Base-by-base conservation (phyloP, 805 yeast genomes). In the Candida stauntonica region DNA sequence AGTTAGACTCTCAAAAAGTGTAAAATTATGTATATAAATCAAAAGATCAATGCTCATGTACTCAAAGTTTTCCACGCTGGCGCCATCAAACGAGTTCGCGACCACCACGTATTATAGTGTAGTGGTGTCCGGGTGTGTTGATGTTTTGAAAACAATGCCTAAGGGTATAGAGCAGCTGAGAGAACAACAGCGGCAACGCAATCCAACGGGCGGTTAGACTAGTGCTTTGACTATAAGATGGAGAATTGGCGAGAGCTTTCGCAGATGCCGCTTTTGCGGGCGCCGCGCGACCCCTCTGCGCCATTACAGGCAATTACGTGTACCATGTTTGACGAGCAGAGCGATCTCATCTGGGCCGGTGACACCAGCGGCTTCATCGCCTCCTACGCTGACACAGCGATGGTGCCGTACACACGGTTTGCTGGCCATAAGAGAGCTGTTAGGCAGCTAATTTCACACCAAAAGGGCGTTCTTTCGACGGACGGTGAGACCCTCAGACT, bases 261-360 rank as follows among this genome's bases (percentile, higher is more conserved):
- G 33, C 19, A 26, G 17, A 38, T 44, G 3, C 54, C 52, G 6
- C 51, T 53, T 8, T 39, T 52, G 33, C 44, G 60, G 41, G 47
- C 55, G 2, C 54, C 55, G 5, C 35, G 31, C 27, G 54, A 45
- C 31, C 45, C 45, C 16, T 32, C 31, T 13, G 33, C 41, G 3
- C 31, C 30, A 2, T 45, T 44, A 6, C 48, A 47, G n/a, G 24
- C 33, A 1, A 49, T 42, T 11, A 48, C 54, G 12, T 33, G 49
- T 29, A 41, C 76, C 7, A 59, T 61, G 4, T 88, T 88, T 58
- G 96, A 89, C 61, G 71, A 70, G 26, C 63, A 72, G n/a, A 74
- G 79, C 42, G 93, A 89, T 50, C 64, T 93, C 31, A 56, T 89
- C 2, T 91, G 98, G 98, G 70, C 81, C 1, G 95, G 95, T 14